These are phyloP conservation scores for Xylariaceae sp. DNA, from an alignment of 2,329 filamentous ascomycete species.

Conservation along the genomic window DNA sequence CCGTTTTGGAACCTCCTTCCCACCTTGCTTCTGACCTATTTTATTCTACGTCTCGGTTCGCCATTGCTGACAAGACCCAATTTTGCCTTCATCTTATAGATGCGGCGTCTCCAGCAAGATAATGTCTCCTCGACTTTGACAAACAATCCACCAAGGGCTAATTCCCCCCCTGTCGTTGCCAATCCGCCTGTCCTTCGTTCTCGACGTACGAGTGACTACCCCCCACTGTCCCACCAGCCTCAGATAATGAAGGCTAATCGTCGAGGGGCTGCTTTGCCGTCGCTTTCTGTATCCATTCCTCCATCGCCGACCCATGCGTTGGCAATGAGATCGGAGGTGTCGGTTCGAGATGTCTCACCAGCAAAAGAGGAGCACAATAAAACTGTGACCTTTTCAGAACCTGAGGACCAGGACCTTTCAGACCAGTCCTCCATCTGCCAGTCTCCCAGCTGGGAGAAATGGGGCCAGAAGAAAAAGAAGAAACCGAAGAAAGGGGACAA, in stretches of 20 bases:
- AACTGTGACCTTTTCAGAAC: slow-evolving; percentile 40
- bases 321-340: slow-evolving; percentile 21
- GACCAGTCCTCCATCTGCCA: slow-evolving; percentile 53
- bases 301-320: slow-evolving; percentile 25
- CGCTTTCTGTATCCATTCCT: slow-evolving; percentile 34
- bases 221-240: slow-evolving; percentile 33
- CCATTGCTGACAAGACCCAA: slow-evolving; percentile 27
- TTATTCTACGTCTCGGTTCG: slow-evolving; percentile 27
- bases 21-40: slow-evolving; percentile 14
- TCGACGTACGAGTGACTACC: slow-evolving; percentile 33
- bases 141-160: slow-evolving; percentile 29
- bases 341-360: slow-evolving; percentile 18
- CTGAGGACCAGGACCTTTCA: slow-evolving; percentile 35
- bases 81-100: slow-evolving; percentile 33
- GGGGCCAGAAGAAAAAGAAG: slow-evolving; percentile 48
- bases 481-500: slow-evolving; percentile 42
- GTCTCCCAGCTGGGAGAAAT: slow-evolving; percentile 59
- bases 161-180: slow-evolving; percentile 28
- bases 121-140: slow-evolving; percentile 28
- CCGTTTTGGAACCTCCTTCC: slow-evolving; percentile 16
- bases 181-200: slow-evolving; percentile 30
- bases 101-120: slow-evolving; percentile 36
- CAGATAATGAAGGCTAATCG: slow-evolving; percentile 35
- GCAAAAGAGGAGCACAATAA: slow-evolving; percentile 34
- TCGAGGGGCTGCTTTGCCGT: slow-evolving; percentile 31